Conservation (phyloP, 2,329 filamentous ascomycete genomes). For the Chaetomiaceae sp. region DNA sequence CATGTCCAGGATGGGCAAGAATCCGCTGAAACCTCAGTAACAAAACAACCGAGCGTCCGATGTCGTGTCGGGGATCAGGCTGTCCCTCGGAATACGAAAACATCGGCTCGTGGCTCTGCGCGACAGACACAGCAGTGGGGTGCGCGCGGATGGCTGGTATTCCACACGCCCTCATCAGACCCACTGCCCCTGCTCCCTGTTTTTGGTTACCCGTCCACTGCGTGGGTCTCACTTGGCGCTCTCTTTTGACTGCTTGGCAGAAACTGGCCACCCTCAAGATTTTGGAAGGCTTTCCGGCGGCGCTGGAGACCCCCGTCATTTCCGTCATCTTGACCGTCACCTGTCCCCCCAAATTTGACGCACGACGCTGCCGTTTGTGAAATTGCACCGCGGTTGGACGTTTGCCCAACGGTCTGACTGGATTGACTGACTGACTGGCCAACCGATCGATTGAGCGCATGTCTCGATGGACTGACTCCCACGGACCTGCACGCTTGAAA, state of each 20-base stretch:
- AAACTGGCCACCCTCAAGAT: constrained; percentile 17
- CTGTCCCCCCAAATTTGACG: constrained; percentile 18
- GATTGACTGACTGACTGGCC: not conserved
- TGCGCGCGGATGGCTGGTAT: not conserved
- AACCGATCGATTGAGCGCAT: not conserved
- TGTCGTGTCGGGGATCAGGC: too few species aligned
- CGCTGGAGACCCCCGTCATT: constrained; percentile 22
- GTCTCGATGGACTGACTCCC: not conserved
- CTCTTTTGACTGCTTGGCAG: constrained; percentile 18
- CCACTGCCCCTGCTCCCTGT: constrained; percentile 8
- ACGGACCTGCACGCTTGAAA: not conserved
- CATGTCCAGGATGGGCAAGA: too few species aligned
- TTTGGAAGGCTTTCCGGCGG: constrained; percentile 7
- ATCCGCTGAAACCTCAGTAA: too few species aligned
- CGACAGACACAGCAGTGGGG: not conserved
- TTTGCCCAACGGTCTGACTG: not conserved
- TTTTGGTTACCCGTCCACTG: constrained; percentile 1
- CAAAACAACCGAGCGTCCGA: not conserved
- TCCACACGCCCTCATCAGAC: not conserved
- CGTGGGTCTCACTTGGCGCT: constrained; percentile 11
- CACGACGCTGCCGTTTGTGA: constrained; percentile 12
- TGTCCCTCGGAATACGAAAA: not conserved
- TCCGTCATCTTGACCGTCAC: constrained; percentile 22
- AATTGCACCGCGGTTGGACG: constrained; percentile 6
- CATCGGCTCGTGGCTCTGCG: not conserved